Conservation (phyloP, 2,329 filamentous ascomycete genomes). For the Trichoderma endophyticum region DNA sequence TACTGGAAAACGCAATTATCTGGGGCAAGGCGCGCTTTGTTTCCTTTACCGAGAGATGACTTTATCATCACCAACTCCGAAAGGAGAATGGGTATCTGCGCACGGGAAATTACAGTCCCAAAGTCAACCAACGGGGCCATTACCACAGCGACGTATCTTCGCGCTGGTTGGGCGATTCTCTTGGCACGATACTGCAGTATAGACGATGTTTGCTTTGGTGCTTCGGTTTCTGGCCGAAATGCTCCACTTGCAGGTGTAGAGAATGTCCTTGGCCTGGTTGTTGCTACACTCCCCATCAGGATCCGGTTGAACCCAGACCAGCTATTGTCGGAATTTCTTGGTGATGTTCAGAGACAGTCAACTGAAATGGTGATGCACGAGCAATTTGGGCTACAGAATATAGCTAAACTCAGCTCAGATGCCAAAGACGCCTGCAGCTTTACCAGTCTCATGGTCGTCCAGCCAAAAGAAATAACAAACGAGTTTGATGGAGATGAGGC, state of each 20-base stretch:
- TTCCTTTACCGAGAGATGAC: not conserved
- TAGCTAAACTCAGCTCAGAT: not conserved
- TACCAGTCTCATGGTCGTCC: conserved; percentile 8
- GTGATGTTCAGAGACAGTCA: conserved; percentile 19
- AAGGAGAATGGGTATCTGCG: not conserved
- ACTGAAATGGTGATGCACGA: conserved; percentile 14
- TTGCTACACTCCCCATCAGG: conserved; percentile 22
- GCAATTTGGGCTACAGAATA: conserved; percentile 17
- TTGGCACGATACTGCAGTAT: conserved; percentile 16
- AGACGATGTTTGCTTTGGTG: conserved; percentile 21
- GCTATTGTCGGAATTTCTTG: conserved; percentile 14
- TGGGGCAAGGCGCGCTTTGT: conserved; percentile 9
- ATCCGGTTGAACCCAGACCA: conserved; percentile 17
- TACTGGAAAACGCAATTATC: conserved; percentile 21
- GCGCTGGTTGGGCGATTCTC: conserved; percentile 13
- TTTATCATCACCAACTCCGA: not conserved
- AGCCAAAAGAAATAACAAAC: not conserved
- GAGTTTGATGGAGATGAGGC: not conserved
- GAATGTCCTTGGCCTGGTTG: not conserved
- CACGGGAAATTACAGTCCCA: not conserved
- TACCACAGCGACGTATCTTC: conserved; percentile 13
- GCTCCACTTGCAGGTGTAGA: conserved; percentile 14
- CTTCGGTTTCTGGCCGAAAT: conserved; percentile 21
- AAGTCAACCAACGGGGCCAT: not conserved
- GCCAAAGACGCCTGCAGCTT: conserved; percentile 8